Evolutionary conservation across 805 yeast species (phyloP).

Genomic region (Candida quercuum): DNA sequence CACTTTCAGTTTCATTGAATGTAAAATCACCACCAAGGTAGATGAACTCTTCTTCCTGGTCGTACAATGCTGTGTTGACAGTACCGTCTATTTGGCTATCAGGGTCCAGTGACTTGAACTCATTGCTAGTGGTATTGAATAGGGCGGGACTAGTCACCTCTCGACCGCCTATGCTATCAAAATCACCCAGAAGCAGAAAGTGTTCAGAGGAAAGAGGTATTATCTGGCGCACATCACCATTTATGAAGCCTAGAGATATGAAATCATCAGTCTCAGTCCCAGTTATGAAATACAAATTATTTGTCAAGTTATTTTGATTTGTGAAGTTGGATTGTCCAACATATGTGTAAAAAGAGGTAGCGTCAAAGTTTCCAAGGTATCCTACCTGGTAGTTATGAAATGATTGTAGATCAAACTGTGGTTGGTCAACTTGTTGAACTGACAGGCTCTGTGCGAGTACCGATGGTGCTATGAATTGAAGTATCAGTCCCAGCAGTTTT

Average conservation of each 20-base stretch:
- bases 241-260: slow-evolving; percentile 15
- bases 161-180: slow-evolving; percentile 14
- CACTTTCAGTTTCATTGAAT: slow-evolving; percentile 49
- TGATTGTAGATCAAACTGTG: slow-evolving; percentile 17
- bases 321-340: slow-evolving; percentile 30
- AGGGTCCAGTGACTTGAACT: slow-evolving; percentile 23
- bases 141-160: slow-evolving; percentile 27
- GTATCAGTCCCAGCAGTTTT: background rate
- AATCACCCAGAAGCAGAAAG: slow-evolving; percentile 28
- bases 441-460: background rate
- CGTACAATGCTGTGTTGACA: slow-evolving; percentile 43
- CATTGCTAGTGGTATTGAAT: slow-evolving; percentile 26
- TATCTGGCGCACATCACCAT: slow-evolving; percentile 14
- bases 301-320: slow-evolving; percentile 15
- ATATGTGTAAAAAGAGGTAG: slow-evolving; percentile 29
- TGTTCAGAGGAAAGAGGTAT: slow-evolving; percentile 28
- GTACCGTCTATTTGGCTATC: slow-evolving; percentile 26
- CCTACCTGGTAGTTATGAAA: slow-evolving; percentile 19
- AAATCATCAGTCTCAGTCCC: slow-evolving; percentile 11
- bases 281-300: slow-evolving; percentile 16
- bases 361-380: slow-evolving; percentile 32
- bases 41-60: slow-evolving; percentile 40
- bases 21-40: slow-evolving; percentile 80
- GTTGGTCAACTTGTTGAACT: slow-evolving; percentile 4
- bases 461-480: background rate